Conservation (phyloP, 768 basidiomycete species). For the Clavulina sp. region DNA sequence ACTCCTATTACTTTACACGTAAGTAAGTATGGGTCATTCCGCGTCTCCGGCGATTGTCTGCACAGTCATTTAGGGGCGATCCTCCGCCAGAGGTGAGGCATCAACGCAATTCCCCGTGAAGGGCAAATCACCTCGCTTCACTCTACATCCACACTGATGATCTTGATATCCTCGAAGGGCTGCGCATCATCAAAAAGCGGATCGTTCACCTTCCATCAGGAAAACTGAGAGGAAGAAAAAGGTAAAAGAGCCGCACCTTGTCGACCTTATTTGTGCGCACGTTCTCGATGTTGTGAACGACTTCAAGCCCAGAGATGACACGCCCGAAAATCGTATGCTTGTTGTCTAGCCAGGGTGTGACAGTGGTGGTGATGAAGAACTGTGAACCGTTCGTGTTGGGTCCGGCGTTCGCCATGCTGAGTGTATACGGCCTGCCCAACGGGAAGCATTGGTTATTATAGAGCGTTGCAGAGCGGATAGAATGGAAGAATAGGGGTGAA, state of each 20-base stretch:
- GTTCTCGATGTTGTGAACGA: constrained; percentile 83
- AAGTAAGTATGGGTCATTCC: too few relatives aligned
- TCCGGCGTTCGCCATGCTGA: constrained; percentile 92
- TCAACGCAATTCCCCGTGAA: too few relatives aligned
- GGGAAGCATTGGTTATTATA: not conserved
- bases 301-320: constrained; percentile 71
- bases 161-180: constrained; percentile 88
- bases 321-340: constrained; percentile 90
- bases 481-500: not conserved
- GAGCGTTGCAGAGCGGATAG: not conserved
- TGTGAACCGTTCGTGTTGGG: constrained; percentile 86
- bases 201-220: not conserved
- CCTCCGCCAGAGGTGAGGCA: too few relatives aligned
- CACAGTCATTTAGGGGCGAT: too few relatives aligned
- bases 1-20: too few relatives aligned
- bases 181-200: not conserved
- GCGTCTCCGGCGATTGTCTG: too few relatives aligned
- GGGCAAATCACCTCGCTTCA: too few relatives aligned
- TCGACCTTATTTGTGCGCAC: constrained; percentile 70
- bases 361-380: constrained; percentile 94
- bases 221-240: not conserved
- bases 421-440: constrained; percentile 61
- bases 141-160: constrained; percentile 33
- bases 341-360: constrained; percentile 84
- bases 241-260: constrained; percentile 23